A percentile compares a stretch with the other conserved stretches of the same genome.
Evolutionary conservation across 768 basidiomycete genomes (phyloP).

Genomic region (Guyanaporus albipodus): DNA sequence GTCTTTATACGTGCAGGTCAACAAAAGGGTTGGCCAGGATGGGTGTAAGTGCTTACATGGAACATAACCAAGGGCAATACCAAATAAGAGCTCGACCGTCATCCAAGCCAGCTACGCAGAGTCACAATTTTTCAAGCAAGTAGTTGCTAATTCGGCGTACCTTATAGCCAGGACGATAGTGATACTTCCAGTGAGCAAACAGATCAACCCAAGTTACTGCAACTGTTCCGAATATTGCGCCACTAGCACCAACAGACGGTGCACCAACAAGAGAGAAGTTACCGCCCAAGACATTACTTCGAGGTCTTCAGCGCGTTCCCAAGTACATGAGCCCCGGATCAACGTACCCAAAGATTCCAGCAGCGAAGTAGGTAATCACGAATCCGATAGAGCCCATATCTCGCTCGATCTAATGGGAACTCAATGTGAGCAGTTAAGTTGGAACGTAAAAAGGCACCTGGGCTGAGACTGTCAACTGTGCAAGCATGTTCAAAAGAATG

Average conservation of each 20-base stretch:
- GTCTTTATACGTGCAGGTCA: conserved; percentile 39
- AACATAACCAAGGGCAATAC: conserved; percentile 79
- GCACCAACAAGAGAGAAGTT: conserved; percentile 89
- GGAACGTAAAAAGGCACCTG: conserved; percentile 46
- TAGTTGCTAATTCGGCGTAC: conserved; percentile 35
- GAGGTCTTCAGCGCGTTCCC: background rate
- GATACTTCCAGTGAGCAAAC: conserved; percentile 88
- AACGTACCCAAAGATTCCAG: conserved; percentile 85
- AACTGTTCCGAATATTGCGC: conserved; percentile 87
- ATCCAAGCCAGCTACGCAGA: conserved; percentile 67
- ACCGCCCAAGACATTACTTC: conserved; percentile 81
- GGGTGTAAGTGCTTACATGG: conserved; percentile 53
- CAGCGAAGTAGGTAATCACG: conserved; percentile 79
- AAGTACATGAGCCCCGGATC: background rate
- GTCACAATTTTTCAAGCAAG: background rate
- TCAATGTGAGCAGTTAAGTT: background rate
- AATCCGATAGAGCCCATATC: conserved; percentile 91
- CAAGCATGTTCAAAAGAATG: conserved; percentile 84
- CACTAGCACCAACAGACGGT: conserved; percentile 89
- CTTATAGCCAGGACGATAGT: conserved; percentile 76
- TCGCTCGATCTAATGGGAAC: conserved; percentile 63
- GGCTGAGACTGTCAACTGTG: conserved; percentile 74
- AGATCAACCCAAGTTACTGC: conserved; percentile 88
- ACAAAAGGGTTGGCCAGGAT: background rate
- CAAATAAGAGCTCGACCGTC: conserved; percentile 82